A percentile compares a stretch with the other conserved stretches of the same genome.
Conservation (phyloP, 768 basidiomycete genomes). For the Mycena galericulata region DNA sequence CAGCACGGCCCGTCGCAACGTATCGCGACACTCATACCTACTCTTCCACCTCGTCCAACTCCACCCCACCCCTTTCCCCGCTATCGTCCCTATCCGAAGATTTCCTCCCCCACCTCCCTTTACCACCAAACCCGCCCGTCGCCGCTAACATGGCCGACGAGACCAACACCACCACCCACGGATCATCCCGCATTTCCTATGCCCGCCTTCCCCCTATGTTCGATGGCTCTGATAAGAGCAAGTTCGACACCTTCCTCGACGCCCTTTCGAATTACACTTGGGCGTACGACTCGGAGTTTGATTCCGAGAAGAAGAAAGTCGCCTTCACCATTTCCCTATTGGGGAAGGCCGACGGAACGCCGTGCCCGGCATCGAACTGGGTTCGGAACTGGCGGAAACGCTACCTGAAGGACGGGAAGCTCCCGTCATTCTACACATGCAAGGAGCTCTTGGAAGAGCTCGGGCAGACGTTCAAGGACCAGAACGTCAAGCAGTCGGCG, state of each 20-base stretch:
- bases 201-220: background rate
- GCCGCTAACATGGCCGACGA: too few relatives aligned
- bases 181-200: background rate
- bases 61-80: too few relatives aligned
- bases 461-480: background rate
- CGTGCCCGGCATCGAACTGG: background rate
- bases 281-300: slow-evolving; percentile 2
- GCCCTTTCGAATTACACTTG: background rate
- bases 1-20: too few relatives aligned
- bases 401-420: background rate
- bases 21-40: too few relatives aligned
- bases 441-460: background rate
- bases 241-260: background rate
- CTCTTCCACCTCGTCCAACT: too few relatives aligned
- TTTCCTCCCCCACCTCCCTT: too few relatives aligned
- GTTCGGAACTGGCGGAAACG: background rate
- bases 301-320: background rate
- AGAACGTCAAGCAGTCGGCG: background rate
- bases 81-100: too few relatives aligned
- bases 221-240: background rate
- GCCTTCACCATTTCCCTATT: background rate
- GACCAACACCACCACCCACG: too few relatives aligned
- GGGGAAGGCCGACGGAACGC: background rate
- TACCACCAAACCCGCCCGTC: too few relatives aligned
- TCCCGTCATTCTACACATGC: background rate